Conservation (phyloP, 2,329 filamentous ascomycete genomes). For the Talaromyces funiculosus region DNA sequence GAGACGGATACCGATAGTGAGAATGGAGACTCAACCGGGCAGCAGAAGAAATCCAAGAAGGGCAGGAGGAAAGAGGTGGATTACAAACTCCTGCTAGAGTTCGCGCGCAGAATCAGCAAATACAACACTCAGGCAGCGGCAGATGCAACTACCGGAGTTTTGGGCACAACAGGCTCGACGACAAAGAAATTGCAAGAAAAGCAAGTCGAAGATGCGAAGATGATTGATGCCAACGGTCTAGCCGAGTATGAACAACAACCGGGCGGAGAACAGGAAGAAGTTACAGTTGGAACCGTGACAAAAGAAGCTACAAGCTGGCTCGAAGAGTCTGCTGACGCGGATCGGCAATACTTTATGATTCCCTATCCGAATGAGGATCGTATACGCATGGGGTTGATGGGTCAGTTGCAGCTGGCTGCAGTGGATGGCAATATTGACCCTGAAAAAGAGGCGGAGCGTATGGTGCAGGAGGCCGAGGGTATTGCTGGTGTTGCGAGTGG, state of each 20-base stretch:
- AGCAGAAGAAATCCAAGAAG: conserved; percentile 12
- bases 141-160: conserved; percentile 30
- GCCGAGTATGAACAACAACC: background rate
- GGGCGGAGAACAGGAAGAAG: conserved; percentile 13
- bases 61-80: conserved; percentile 35
- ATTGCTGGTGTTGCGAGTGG: conserved; percentile 37
- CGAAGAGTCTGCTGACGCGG: conserved; percentile 36
- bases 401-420: conserved; percentile 37
- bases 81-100: conserved; percentile 40
- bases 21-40: conserved; percentile 21
- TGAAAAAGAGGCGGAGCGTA: conserved; percentile 41
- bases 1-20: conserved; percentile 25
- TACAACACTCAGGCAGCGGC: conserved; percentile 42
- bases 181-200: conserved; percentile 18
- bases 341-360: conserved; percentile 37
- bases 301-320: conserved; percentile 38
- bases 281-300: conserved; percentile 34
- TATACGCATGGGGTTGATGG: conserved; percentile 43
- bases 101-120: conserved; percentile 44
- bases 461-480: conserved; percentile 53
- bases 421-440: conserved; percentile 56
- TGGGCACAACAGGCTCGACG: conserved; percentile 16
- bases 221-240: conserved; percentile 28
- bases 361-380: conserved; percentile 42
- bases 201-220: conserved; percentile 26